Percentiles rank a stretch among this genome's conserved stretches.
Evolutionary conservation across 352 stramenopile genomes (phyloP).

Genomic region (Phytophthora sansomeana): DNA sequence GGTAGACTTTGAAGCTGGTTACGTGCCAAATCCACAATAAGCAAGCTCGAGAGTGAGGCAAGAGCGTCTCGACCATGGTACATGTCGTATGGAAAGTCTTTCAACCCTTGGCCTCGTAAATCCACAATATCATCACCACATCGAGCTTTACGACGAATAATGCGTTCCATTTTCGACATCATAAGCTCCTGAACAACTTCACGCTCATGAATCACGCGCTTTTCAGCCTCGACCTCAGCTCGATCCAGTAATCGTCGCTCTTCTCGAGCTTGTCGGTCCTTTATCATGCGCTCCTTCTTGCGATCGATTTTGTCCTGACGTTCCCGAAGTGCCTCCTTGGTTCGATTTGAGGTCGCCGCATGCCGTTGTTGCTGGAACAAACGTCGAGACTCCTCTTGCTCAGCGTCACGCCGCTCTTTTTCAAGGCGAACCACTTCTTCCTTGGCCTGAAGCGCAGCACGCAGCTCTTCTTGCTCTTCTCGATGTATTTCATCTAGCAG

Average conservation of each 20-base stretch:
- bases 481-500: slow-evolving; percentile 49
- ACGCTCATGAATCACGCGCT: slow-evolving; percentile 51
- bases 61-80: slow-evolving; percentile 66
- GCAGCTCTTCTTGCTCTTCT: slow-evolving; percentile 61
- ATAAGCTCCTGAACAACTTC: slow-evolving; percentile 66
- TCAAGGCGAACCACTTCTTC: slow-evolving; percentile 60
- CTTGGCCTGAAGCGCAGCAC: slow-evolving; percentile 56
- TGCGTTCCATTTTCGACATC: slow-evolving; percentile 58
- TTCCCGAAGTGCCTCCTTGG: slow-evolving; percentile 66
- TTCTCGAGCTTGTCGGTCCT: slow-evolving; percentile 65
- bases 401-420: slow-evolving; percentile 48
- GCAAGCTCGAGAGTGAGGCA: slow-evolving; percentile 59
- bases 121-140: slow-evolving; percentile 63
- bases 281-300: slow-evolving; percentile 65
- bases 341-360: slow-evolving; percentile 58
- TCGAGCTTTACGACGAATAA: slow-evolving; percentile 59
- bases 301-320: slow-evolving; percentile 69
- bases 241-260: slow-evolving; percentile 55
- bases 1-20: slow-evolving; percentile 62
- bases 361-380: slow-evolving; percentile 62
- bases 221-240: slow-evolving; percentile 50
- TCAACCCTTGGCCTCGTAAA: slow-evolving; percentile 41
- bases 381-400: slow-evolving; percentile 54
- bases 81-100: slow-evolving; percentile 48
- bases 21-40: slow-evolving; percentile 71